These are phyloP conservation scores for Talaromyces adpressus DNA, from an alignment of 495 filamentous ascomycete genomes.

Conservation along the genomic window DNA sequence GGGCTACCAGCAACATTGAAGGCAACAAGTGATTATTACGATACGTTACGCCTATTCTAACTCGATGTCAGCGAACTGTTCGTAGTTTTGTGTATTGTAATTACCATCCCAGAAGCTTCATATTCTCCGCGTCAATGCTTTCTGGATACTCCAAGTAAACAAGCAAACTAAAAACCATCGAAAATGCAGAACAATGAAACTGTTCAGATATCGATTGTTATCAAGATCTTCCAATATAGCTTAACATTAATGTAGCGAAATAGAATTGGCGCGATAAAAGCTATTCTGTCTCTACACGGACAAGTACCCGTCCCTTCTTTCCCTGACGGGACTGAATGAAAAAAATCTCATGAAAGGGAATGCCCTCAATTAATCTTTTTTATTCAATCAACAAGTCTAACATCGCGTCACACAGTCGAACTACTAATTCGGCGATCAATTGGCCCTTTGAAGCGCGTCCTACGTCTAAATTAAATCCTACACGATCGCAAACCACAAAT, in stretches of 20 bases:
- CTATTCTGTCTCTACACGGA: neutral
- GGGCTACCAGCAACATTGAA: neutral
- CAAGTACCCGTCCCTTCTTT: slow-evolving; percentile 2
- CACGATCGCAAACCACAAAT: neutral
- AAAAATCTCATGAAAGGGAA: slow-evolving; percentile 1
- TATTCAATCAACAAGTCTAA: neutral
- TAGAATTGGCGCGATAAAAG: neutral
- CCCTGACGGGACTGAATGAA: neutral
- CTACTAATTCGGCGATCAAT: neutral
- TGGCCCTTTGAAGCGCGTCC: neutral
- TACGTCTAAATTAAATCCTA: neutral
- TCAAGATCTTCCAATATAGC: neutral
- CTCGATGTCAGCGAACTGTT: neutral
- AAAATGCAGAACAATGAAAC: neutral
- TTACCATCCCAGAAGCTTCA: slow-evolving; percentile 1
- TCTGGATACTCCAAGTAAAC: neutral
- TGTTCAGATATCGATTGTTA: neutral
- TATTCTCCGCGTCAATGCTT: neutral
- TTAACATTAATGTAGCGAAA: neutral
- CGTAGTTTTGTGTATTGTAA: neutral
- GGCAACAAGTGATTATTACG: neutral
- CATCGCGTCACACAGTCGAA: neutral
- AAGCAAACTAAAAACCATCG: neutral
- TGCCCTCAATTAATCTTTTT: neutral
- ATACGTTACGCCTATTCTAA: neutral